Evolutionary conservation across 345 rosid species (phyloP), one percentile per base, ranked within the genome.

Genomic region (Eucalyptus microcorys): DNA sequence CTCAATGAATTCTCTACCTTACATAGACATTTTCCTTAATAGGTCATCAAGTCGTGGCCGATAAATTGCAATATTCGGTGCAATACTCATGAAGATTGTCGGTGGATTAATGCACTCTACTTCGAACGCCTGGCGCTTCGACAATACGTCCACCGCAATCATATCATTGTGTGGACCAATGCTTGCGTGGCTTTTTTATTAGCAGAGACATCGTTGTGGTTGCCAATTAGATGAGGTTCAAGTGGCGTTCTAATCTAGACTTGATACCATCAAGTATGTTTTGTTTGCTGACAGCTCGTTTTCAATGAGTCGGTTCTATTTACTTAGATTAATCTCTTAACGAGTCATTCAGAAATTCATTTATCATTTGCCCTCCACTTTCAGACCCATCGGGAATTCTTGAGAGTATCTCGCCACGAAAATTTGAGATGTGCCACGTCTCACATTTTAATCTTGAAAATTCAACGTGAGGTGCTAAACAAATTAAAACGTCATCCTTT

Each of bases 331-430:
- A 17, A 61, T 6, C 0, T 64, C 32, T 64, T 64, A 16, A n/a
- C 0, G 2, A 16, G 2, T 4, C 2, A n/a, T 1, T 64, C 10
- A 7, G 1, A 64, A 64, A n/a, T n/a, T n/a, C 40, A 0, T 14
- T n/a, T 14, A 7, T 64, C 40, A 64, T 4, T 59, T 11, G 3
- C 2, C 2, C 15, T 6, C 32, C 32, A 26, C 4, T 26, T 14
- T 59, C 0, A 0, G 7, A 30, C 66, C 0, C 15, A 52, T 27
- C 2, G 1, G 27, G 4, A 59, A 59, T 27, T 59, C 4, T 59
- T 0, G 2, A 59, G 66, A 26, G n/a, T 0, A 2, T 12, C 7
- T 0, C 32, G 0, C 0, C 66, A 59, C n/a, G 0, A 26, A 3
- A 13, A 52, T 17, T 16, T 52, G 55, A 52, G 55, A 52, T 0